These are phyloP conservation scores for Floccularia luteovirens DNA, from an alignment of 768 basidiomycete genomes.

Conservation along the genomic window DNA sequence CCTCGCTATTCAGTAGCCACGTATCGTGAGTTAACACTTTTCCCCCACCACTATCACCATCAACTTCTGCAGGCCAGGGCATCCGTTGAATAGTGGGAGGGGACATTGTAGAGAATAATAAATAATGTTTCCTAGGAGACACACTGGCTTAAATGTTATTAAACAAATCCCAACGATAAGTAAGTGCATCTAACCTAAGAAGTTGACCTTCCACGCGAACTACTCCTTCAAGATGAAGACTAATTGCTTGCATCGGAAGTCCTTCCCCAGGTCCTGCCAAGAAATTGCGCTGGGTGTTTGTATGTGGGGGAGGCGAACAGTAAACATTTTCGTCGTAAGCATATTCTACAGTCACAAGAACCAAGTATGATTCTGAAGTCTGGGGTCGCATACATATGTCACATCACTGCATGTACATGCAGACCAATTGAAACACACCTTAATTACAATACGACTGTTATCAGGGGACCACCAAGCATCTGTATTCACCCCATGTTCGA, in stretches of 20 bases:
- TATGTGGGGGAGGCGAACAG: slow-evolving; percentile 41
- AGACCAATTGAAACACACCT: slow-evolving; percentile 36
- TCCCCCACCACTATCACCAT: slow-evolving; percentile 19
- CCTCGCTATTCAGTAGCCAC: slow-evolving; percentile 60
- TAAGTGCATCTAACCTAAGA: slow-evolving; percentile 41
- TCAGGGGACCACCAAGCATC: slow-evolving; percentile 80
- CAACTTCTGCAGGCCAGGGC: slow-evolving; percentile 65
- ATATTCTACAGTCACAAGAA: slow-evolving; percentile 63
- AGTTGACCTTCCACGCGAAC: slow-evolving; percentile 71
- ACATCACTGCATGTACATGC: not conserved
- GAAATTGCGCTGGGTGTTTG: slow-evolving; percentile 59
- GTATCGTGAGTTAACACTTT: slow-evolving; percentile 50
- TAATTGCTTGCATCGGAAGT: slow-evolving; percentile 57
- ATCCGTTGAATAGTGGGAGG: slow-evolving; percentile 79
- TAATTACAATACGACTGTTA: slow-evolving; percentile 69
- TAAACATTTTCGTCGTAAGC: slow-evolving; percentile 48
- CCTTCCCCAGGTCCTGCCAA: slow-evolving; percentile 79
- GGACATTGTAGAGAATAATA: slow-evolving; percentile 66
- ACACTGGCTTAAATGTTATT: slow-evolving; percentile 35
- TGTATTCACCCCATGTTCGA: slow-evolving; percentile 78
- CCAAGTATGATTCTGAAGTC: slow-evolving; percentile 78
- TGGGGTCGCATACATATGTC: slow-evolving; percentile 19
- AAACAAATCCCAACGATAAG: not conserved
- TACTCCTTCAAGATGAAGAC: slow-evolving; percentile 74
- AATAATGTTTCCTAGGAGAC: slow-evolving; percentile 62